Evolutionary conservation across 140 eudicot genomes (phyloP), one percentile per base, ranked within the genome.

Genomic region (Anethum foeniculum): DNA sequence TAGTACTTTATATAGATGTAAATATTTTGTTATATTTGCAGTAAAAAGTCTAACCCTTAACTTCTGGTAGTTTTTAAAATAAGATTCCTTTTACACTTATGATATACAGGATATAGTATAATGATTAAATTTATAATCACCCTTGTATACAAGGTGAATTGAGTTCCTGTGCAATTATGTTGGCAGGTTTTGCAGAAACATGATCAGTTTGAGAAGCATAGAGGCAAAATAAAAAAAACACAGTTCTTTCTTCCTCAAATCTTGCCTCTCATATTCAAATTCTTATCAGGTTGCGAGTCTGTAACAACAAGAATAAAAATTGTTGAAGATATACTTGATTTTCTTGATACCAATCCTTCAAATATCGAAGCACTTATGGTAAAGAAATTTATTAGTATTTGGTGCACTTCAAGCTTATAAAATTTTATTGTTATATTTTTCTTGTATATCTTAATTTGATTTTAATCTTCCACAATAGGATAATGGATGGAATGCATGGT

Each of bases 341-440:
- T 96, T 88, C 94, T 96, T 36, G 97, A 96, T 80, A 89, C 98
- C 83, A 96, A 90, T 91, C 84, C 87, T 80, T 91, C 93, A 38
- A 93, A 93, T 78, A 88, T 96, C 36, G 99, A 93, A 86, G 92
- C 99, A 80, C 83, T 96, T 74, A 86, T 93, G 98, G 99, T 94
- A 90, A 76, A 81, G 6, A 18, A 54, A 77, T 46, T 56, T 76
- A 11, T 78, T 25, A 80, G 27, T 68, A 60, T n/a, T 65, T 23
- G 14, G 6, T 7, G n/a, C 19, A 12, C 14, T 76, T 69, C 0
- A 34, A 58, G 48, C 38, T 32, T 18, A 7, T 73, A 9, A 9
- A 73, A 25, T 30, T 12, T n/a, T 28, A 34, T 44, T 76, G 64
- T 25, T 81, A 34, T 83, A 43, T 76, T 74, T 46, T 30, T 54